Evolutionary conservation across 257 asterid genomes (phyloP).

Genomic region (Lithospermum erythrorhizon): DNA sequence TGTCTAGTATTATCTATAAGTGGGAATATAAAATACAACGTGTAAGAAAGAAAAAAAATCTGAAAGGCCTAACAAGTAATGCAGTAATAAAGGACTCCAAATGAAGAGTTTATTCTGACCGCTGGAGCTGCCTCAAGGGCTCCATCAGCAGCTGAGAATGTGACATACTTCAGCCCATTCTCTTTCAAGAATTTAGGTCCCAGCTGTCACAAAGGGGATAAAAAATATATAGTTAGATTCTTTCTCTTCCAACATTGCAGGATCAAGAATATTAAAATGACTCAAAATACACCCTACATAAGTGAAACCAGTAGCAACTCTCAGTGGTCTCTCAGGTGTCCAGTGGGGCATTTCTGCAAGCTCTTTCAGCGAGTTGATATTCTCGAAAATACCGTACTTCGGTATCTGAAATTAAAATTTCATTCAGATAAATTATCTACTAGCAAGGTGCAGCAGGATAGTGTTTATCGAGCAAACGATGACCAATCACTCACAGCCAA

Average conservation of each 20-base stretch:
- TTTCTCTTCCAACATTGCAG: background rate
- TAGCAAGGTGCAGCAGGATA: background rate
- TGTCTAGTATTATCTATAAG: no score
- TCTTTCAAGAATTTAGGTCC: constrained; percentile 87
- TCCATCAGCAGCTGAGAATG: constrained; percentile 93
- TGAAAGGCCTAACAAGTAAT: background rate
- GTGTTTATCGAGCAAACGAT: background rate
- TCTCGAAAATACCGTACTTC: constrained; percentile 90
- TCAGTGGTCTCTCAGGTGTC: constrained; percentile 84
- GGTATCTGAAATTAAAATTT: constrained; percentile 53
- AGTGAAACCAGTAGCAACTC: constrained; percentile 93
- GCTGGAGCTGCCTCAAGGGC: constrained; percentile 99
- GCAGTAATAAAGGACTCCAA: background rate
- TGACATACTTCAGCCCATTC: constrained; percentile 61
- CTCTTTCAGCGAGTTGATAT: constrained; percentile 74
- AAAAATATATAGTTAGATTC: background rate
- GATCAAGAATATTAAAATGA: constrained; percentile 3
- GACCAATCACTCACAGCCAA: constrained; percentile 54
- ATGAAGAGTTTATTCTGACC: constrained; percentile 25
- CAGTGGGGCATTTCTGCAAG: constrained; percentile 88
- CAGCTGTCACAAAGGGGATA: constrained; percentile 38
- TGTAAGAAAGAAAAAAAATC: no score
- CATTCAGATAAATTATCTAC: constrained; percentile 9
- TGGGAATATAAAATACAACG: no score
- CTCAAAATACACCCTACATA: constrained; percentile 37